Percentiles rank a stretch among this genome's conserved stretches.
These are phyloP conservation scores for Bipolaris gigantea DNA, from an alignment of 2,329 filamentous ascomycete genomes.

Conservation along the genomic window DNA sequence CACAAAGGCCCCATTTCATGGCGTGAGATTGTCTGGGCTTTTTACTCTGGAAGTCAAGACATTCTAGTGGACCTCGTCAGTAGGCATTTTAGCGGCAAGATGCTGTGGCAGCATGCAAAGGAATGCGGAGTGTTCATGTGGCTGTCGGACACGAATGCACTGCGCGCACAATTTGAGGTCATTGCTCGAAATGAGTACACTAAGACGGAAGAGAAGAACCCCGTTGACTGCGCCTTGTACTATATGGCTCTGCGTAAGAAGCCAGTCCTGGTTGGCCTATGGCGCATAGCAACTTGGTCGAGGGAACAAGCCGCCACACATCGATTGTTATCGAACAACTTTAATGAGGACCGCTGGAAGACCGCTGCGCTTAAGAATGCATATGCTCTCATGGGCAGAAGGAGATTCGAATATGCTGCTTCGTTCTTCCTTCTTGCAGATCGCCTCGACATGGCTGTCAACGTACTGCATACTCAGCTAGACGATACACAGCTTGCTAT, in stretches of 20 bases:
- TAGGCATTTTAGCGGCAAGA: constrained; percentile 73
- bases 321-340: constrained; percentile 84
- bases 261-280: constrained; percentile 82
- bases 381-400: constrained; percentile 88
- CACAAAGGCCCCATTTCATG: constrained; percentile 66
- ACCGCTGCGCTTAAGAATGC: constrained; percentile 93
- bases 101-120: constrained; percentile 83
- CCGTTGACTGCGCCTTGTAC: constrained; percentile 85
- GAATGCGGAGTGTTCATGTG: constrained; percentile 95
- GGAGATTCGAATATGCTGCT: constrained; percentile 90
- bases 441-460: constrained; percentile 79
- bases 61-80: constrained; percentile 83
- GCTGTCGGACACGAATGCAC: constrained; percentile 74
- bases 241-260: constrained; percentile 94
- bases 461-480: constrained; percentile 82
- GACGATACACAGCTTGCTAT: constrained; percentile 89
- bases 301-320: constrained; percentile 81
- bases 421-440: constrained; percentile 94
- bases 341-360: constrained; percentile 81
- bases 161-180: constrained; percentile 81
- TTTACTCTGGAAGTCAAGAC: constrained; percentile 83
- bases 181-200: constrained; percentile 93
- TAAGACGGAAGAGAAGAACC: constrained; percentile 82
- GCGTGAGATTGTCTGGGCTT: constrained; percentile 84
- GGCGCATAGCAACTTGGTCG: constrained; percentile 92